Evolutionary conservation across 2,329 filamentous ascomycete species (phyloP), one percentile per base, ranked within the genome.

Genomic region (Paraconiothyrium sp.): DNA sequence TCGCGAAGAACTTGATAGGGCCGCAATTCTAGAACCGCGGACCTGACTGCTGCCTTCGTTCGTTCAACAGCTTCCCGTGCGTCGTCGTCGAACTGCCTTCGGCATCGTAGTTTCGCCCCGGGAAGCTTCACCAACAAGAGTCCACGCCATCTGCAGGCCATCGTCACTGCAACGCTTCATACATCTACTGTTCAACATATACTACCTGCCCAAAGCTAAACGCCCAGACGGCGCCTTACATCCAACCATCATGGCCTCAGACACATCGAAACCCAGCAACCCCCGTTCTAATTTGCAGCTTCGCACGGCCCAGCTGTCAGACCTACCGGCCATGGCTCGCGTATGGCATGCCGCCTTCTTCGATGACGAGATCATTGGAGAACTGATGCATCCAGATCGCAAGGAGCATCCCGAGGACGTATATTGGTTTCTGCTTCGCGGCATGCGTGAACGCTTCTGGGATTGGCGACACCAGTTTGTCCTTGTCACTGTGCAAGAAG

Each of bases 321-420:
- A 75, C 32, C 57, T 75, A 3, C 32, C 50, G 3, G 48, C 58
- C 2, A 74, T 75, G 50, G 72, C 72, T 7, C 61, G 58, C 4
- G 61, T 67, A 16, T 75, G 72, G 72, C 47, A 66, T 30, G 43
- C 60, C 10, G 74, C 72, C 9, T 77, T 76, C 59, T 74, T 74
- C 35, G 67, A 76, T 43, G 75, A 77, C 58, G 71, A 75, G 37
- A 67, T 76, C 32, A 71, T 77, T 10, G 74, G 75, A 13, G 56
- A 67, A 2, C 57, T 76, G 7, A 75, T 77, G 73, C 75, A 77
- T 62, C 75, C 74, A 0, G 39, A 72, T 35, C 69, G 75, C 5
- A 52, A 72, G 2, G 13, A 72, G 11, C 67, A 71, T 32, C 75
- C 75, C 0, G 64, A 72, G 3, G 69, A 75, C 34, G 64, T 75